Evolutionary conservation across 495 filamentous ascomycete genomes (phyloP), one percentile per base, ranked within the genome.

Genomic region (Penicillium waksmanii): DNA sequence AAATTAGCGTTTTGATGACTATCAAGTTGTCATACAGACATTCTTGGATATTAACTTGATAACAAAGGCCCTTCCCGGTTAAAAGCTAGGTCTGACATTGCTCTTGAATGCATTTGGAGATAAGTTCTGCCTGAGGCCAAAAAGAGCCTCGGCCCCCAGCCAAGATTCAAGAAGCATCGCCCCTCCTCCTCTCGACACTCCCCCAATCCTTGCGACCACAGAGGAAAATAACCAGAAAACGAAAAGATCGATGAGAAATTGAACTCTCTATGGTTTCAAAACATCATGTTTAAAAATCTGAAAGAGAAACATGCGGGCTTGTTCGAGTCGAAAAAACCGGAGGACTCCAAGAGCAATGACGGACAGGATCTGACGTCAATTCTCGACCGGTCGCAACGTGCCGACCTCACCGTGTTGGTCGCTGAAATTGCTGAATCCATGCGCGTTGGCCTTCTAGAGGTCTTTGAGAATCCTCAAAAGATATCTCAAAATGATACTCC

Each of bases 341-440:
- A 69, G 58, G 60, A 38, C 21, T 34, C 61, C 31, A 51, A 65
- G 36, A 64, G 63, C 35, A 68, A 62, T 52, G 68, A 78, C 36
- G 56, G 68, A 47, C 77, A 79, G 66, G 76, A 80, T 65, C 66
- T 84, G 42, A 81, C 76, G 31, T 80, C 80, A 34, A 78, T 82
- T 47, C 60, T 84, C 49, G 73, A 81, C 60, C 77, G 76, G 40
- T 73, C 77, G 23, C 75, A 83, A 53, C 75, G 82, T 3, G 80
- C 62, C 17, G 81, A 83, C 35, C 68, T 84, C 40, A 82, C 77
- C 6, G 65, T 79, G 5, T 72, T 84, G 10, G 73, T 82, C 19
- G 76, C 76, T 19, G 68, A 72, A 50, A 71, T 76, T 13, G 71
- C 69, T 31, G 67, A 76, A 57, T 72, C 72, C 17, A 83, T 82